Evolutionary conservation across 148 eudicot species (phyloP).

Genomic region (Chenopodium suecicum): DNA sequence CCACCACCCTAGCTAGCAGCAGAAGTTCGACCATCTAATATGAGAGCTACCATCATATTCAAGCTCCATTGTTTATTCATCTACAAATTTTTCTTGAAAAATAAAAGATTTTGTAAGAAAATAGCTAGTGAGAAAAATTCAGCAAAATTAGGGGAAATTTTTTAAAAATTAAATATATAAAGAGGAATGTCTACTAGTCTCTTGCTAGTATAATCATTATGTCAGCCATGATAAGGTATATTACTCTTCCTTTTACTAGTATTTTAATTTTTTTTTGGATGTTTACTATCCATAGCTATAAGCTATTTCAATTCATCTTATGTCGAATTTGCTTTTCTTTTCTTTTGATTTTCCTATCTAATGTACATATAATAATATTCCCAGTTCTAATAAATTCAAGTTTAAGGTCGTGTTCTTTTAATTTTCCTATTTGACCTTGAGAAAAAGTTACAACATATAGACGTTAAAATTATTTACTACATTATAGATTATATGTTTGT

Average conservation of each 20-base stretch:
- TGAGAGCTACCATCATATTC: neutral
- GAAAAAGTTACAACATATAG: too few species aligned
- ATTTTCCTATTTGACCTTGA: too few species aligned
- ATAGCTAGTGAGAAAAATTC: neutral
- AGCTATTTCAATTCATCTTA: too few species aligned
- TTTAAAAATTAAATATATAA: neutral
- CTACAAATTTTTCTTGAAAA: conserved; percentile 7
- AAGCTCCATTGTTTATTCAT: conserved; percentile 10
- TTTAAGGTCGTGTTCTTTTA: neutral
- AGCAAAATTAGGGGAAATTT: neutral
- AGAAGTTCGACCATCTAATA: conserved; percentile 28
- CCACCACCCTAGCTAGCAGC: conserved; percentile 38
- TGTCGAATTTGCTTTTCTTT: neutral
- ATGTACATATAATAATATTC: too few species aligned
- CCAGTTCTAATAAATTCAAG: neutral
- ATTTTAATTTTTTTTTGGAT: neutral
- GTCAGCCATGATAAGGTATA: conserved; percentile 4
- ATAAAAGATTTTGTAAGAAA: neutral
- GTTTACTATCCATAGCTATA: too few species aligned
- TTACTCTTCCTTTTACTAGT: neutral
- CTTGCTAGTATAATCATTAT: neutral
- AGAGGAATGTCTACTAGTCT: neutral
- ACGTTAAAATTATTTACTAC: too few species aligned
- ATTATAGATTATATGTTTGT: neutral
- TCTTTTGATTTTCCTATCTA: neutral